Conservation (phyloP, 768 basidiomycete genomes). For the Boletus fagicola region DNA sequence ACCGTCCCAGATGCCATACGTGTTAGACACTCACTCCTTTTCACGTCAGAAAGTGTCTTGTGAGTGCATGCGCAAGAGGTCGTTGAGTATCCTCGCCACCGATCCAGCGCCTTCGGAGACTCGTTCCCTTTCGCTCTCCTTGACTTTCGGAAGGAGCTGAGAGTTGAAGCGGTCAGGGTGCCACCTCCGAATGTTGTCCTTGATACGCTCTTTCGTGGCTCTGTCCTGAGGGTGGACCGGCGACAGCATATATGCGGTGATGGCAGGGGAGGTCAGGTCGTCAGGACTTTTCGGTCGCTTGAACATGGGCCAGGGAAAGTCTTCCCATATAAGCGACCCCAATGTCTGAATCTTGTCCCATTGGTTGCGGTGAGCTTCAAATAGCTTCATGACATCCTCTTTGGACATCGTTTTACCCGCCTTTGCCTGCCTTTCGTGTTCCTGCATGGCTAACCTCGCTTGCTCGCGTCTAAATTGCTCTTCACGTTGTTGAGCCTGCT, state of each 20-base stretch:
- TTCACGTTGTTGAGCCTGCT: conserved; percentile 62
- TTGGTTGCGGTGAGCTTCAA: conserved; percentile 59
- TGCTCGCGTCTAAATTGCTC: conserved; percentile 70
- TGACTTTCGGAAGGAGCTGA: conserved; percentile 61
- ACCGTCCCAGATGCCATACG: neutral
- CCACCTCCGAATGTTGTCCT: conserved; percentile 73
- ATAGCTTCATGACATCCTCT: conserved; percentile 55
- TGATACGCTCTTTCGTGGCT: conserved; percentile 65
- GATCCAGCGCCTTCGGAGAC: conserved; percentile 72
- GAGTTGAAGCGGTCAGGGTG: conserved; percentile 83
- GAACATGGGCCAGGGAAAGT: conserved; percentile 75
- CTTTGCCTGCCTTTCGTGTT: conserved; percentile 43
- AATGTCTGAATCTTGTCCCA: conserved; percentile 49
- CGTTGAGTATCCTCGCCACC: conserved; percentile 70
- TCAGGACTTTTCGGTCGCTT: conserved; percentile 55
- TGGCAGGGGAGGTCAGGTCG: conserved; percentile 54
- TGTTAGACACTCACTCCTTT: conserved; percentile 26
- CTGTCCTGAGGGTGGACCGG: conserved; percentile 52
- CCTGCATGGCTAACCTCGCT: conserved; percentile 52
- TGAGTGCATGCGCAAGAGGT: conserved; percentile 56
- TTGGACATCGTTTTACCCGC: conserved; percentile 49
- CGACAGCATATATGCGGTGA: conserved; percentile 63
- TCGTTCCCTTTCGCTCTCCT: conserved; percentile 58
- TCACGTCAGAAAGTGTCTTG: conserved; percentile 37
- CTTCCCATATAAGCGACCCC: conserved; percentile 54